Percentiles rank a stretch among this genome's conserved stretches.
These are phyloP conservation scores for Neofusicoccum kwambonambiense DNA, from an alignment of 2,329 filamentous ascomycete genomes.

Conservation along the genomic window DNA sequence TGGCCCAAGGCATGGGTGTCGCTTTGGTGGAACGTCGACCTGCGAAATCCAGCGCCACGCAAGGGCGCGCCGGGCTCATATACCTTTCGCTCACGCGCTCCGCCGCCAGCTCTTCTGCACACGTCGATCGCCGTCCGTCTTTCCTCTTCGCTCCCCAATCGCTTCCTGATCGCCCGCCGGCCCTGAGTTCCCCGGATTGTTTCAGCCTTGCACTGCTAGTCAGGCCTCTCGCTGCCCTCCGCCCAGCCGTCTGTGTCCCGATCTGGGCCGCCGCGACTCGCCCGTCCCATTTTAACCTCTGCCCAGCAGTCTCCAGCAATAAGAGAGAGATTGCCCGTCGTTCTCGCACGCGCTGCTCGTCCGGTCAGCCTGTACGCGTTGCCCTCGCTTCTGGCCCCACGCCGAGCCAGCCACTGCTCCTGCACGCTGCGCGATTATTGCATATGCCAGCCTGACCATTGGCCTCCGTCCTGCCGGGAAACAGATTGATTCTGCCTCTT, in stretches of 20 bases:
- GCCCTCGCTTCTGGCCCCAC: not conserved
- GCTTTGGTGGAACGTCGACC: not conserved
- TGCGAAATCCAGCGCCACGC: not conserved
- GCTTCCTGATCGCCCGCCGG: not conserved
- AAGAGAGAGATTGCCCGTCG: not conserved
- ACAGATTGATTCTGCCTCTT: not conserved
- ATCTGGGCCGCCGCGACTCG: not conserved
- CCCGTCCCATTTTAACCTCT: not conserved
- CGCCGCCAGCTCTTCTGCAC: not conserved
- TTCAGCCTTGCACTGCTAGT: slow-evolving; percentile 11
- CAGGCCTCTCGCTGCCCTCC: not conserved
- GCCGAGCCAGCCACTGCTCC: not conserved
- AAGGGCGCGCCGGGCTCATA: slow-evolving; percentile 1
- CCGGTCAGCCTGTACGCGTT: not conserved
- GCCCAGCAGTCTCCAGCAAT: not conserved
- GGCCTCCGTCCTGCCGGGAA: not conserved
- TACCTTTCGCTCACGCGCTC: not conserved
- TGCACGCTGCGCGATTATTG: not conserved
- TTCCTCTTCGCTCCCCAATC: not conserved
- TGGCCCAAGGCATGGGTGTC: not conserved
- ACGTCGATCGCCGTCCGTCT: not conserved
- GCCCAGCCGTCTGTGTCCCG: not conserved
- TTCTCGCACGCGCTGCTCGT: not conserved
- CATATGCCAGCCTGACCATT: not conserved
- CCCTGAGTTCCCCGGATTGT: slow-evolving; percentile 7